Evolutionary conservation across 2,329 filamentous ascomycete genomes (phyloP).

Genomic region (Hypoxylon sp.): DNA sequence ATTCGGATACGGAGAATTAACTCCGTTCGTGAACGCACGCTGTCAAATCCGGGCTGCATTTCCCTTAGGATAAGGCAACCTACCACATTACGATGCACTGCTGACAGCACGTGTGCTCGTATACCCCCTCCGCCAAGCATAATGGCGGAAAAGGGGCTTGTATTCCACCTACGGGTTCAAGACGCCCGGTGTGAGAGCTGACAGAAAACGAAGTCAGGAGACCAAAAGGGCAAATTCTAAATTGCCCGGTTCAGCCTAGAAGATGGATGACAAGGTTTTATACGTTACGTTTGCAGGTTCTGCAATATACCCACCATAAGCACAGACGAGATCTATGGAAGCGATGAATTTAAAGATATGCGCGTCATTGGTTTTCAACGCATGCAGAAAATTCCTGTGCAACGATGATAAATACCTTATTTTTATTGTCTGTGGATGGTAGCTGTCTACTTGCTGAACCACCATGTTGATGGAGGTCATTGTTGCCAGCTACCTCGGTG

Average conservation of each 20-base stretch:
- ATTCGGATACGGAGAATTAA: slow-evolving; percentile 20
- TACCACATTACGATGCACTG: slow-evolving; percentile 23
- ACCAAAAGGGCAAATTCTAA: slow-evolving; percentile 20
- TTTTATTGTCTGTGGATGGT: slow-evolving; percentile 18
- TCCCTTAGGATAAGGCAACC: slow-evolving; percentile 14
- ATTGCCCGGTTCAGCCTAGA: slow-evolving; percentile 21
- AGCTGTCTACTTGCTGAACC: background rate
- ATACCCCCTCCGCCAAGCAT: slow-evolving; percentile 22
- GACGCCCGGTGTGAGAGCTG: slow-evolving; percentile 20
- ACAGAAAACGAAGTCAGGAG: slow-evolving; percentile 36
- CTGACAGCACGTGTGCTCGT: slow-evolving; percentile 21
- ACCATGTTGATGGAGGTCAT: background rate
- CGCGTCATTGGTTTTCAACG: slow-evolving; percentile 36
- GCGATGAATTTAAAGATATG: slow-evolving; percentile 41
- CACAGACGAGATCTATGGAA: slow-evolving; percentile 40
- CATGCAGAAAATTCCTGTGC: slow-evolving; percentile 22
- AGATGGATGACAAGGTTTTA: slow-evolving; percentile 34
- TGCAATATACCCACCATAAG: slow-evolving; percentile 44
- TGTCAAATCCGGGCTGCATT: slow-evolving; percentile 20
- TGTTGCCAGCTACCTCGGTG: slow-evolving; percentile 1
- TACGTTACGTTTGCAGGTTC: slow-evolving; percentile 41
- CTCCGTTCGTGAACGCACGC: slow-evolving; percentile 21
- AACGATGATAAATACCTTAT: slow-evolving; percentile 29
- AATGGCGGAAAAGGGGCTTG: slow-evolving; percentile 10
- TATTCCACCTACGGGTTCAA: slow-evolving; percentile 20